Evolutionary conservation across 2,329 filamentous ascomycete genomes (phyloP).

Genomic region (Epichloe gansuensis): DNA sequence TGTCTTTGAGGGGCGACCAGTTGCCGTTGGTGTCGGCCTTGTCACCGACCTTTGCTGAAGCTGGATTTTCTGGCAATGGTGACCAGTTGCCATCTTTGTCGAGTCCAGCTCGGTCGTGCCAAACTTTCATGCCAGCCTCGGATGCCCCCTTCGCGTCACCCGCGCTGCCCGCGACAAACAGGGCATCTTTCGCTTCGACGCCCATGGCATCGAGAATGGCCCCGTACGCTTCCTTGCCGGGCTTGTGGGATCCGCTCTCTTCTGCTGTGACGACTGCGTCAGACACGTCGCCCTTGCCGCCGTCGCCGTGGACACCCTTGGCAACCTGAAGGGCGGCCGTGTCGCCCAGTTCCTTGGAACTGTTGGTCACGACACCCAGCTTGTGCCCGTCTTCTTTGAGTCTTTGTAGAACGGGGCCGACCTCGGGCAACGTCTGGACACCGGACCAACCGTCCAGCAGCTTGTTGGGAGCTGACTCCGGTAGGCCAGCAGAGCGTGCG

Average conservation of each 20-base stretch:
- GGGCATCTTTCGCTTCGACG: conserved; percentile 14
- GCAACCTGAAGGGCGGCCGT: conserved; percentile 10
- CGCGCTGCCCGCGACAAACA: conserved; percentile 28
- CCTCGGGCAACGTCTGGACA: conserved; percentile 16
- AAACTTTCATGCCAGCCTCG: conserved; percentile 25
- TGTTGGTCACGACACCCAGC: conserved; percentile 27
- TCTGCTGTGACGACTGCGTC: conserved; percentile 25
- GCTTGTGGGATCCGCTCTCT: conserved; percentile 28
- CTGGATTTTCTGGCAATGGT: neutral
- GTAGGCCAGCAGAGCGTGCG: conserved; percentile 18
- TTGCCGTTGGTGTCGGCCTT: neutral
- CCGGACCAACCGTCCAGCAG: conserved; percentile 17
- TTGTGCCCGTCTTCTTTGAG: conserved; percentile 17
- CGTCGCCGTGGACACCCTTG: neutral
- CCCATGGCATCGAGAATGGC: conserved; percentile 17
- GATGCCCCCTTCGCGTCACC: conserved; percentile 27
- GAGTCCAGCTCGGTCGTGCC: conserved; percentile 24
- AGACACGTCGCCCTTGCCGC: neutral
- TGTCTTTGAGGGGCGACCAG: neutral
- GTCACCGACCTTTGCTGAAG: neutral
- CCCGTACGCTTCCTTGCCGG: conserved; percentile 20
- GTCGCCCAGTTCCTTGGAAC: conserved; percentile 20
- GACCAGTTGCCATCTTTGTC: conserved; percentile 11
- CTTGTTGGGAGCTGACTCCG: conserved; percentile 14
- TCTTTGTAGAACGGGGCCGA: conserved; percentile 8